phyloP scores from a whole-genome alignment of 495 filamentous ascomycete species.

The Xylaria acuta region DNA sequence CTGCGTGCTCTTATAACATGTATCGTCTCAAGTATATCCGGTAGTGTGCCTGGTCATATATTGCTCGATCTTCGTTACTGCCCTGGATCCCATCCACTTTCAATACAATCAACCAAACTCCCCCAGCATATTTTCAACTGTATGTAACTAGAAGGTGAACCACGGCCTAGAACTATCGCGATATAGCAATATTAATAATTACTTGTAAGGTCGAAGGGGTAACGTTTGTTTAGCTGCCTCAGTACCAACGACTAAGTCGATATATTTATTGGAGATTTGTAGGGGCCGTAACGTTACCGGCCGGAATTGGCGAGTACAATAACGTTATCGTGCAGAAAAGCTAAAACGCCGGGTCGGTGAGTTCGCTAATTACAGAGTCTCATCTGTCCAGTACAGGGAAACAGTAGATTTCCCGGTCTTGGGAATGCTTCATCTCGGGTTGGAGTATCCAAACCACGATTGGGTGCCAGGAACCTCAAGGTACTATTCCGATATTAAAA shows the following conservation, averaged over 20 bases:
- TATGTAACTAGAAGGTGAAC: background rate
- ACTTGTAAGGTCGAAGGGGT: background rate
- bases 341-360: background rate
- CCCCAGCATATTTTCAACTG: background rate
- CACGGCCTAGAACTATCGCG: background rate
- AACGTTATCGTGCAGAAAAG: background rate
- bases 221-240: background rate
- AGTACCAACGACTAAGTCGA: background rate
- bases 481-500: constrained; percentile 20
- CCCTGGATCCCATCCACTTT: background rate
- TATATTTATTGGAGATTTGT: background rate
- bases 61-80: background rate
- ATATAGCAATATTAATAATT: background rate
- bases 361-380: constrained; percentile 14
- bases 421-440: constrained; percentile 11
- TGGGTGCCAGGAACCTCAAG: background rate
- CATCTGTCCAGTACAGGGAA: constrained; percentile 7
- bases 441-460: background rate
- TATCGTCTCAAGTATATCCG: background rate
- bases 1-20: background rate
- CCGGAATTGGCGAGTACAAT: background rate
- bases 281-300: background rate
- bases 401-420: constrained; percentile 14
- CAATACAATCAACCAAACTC: background rate
- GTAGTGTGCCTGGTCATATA: background rate